Conservation (phyloP, 2,329 filamentous ascomycete species). For the Neocucurbitaria cava region DNA sequence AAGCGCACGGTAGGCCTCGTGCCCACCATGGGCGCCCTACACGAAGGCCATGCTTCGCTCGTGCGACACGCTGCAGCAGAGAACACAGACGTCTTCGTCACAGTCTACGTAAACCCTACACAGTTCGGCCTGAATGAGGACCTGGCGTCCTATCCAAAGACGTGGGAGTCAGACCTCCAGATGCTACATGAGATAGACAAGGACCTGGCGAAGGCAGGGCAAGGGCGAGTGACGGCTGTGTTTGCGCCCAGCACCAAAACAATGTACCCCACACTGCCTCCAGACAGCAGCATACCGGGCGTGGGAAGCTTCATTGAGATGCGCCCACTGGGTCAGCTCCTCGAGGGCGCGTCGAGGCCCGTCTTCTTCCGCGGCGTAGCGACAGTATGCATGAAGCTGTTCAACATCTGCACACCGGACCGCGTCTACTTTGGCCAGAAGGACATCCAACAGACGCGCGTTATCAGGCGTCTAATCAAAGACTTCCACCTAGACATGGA, state of each 20-base stretch:
- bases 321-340: constrained; percentile 78
- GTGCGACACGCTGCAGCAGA: constrained; percentile 83
- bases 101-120: constrained; percentile 94
- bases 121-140: constrained; percentile 94
- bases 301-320: constrained; percentile 91
- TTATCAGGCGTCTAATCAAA: constrained; percentile 83
- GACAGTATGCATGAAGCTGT: constrained; percentile 93
- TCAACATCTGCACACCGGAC: constrained; percentile 81
- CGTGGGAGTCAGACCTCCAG: constrained; percentile 79
- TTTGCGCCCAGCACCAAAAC: constrained; percentile 83
- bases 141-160: constrained; percentile 85
- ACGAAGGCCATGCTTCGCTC: constrained; percentile 85
- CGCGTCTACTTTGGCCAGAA: constrained; percentile 95
- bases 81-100: constrained; percentile 86
- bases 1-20: constrained; percentile 83
- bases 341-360: constrained; percentile 85
- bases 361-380: constrained; percentile 97
- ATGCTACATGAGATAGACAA: constrained; percentile 72
- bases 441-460: constrained; percentile 93
- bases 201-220: constrained; percentile 64
- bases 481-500: constrained; percentile 84
- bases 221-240: constrained; percentile 77
- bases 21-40: constrained; percentile 97
- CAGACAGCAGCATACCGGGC: constrained; percentile 74
- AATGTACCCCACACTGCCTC: constrained; percentile 86